A percentile compares a stretch with the other conserved stretches of the same genome.
phyloP scores from a whole-genome alignment of 495 filamentous ascomycete genomes.

The Podospora tetraspora region DNA sequence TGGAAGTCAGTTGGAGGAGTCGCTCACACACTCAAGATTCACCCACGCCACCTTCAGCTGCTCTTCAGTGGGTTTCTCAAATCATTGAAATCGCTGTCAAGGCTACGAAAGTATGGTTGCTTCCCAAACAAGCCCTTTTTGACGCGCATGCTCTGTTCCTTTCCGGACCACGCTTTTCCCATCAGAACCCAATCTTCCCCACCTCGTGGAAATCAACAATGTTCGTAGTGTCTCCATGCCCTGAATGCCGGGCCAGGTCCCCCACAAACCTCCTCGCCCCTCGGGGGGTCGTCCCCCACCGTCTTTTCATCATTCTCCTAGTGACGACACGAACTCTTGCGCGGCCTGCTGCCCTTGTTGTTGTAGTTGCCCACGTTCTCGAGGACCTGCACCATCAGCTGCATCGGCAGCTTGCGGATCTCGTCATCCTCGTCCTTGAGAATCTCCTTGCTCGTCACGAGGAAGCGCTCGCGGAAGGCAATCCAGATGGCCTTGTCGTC shows the following conservation, averaged over 20 bases:
- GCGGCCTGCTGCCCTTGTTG: not conserved
- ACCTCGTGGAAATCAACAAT: not conserved
- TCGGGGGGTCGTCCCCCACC: not conserved
- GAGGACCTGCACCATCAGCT: conserved; percentile 6
- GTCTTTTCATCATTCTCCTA: not conserved
- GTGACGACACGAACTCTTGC: not conserved
- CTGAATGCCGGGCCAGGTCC: not conserved
- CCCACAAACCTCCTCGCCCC: not conserved
- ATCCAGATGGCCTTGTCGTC: conserved; percentile 29
- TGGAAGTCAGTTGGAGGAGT: not conserved
- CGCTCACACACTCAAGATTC: not conserved
- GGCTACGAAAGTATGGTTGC: not conserved
- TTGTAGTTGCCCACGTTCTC: not conserved
- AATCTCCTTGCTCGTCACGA: conserved; percentile 20
- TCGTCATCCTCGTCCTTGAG: conserved; percentile 7
- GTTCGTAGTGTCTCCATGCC: not conserved
- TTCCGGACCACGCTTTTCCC: not conserved
- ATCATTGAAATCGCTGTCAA: not conserved
- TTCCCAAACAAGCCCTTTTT: not conserved
- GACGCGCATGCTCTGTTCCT: not conserved
- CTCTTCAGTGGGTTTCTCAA: not conserved
- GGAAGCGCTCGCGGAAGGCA: conserved; percentile 24
- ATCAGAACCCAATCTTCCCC: not conserved
- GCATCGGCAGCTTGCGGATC: conserved; percentile 11
- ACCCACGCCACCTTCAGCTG: not conserved